These are phyloP conservation scores for Tylopilus subfusipes DNA, from an alignment of 768 basidiomycete species.

Conservation along the genomic window DNA sequence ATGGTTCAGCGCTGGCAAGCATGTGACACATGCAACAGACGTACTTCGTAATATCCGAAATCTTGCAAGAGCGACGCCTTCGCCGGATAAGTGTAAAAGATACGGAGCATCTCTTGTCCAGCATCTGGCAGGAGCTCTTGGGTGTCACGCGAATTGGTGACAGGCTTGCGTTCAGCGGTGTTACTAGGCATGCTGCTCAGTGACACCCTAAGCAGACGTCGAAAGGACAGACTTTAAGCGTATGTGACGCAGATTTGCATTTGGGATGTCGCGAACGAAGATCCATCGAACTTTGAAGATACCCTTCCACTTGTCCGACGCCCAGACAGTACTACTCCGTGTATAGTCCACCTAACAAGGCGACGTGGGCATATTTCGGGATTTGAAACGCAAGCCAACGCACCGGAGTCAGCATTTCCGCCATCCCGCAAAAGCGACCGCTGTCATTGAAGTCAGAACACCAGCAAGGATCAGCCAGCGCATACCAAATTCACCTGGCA, in stretches of 20 bases:
- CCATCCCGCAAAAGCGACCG: constrained; percentile 98
- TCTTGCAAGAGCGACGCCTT: constrained; percentile 92
- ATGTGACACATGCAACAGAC: constrained; percentile 10
- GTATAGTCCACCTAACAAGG: constrained; percentile 77
- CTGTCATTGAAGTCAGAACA: constrained; percentile 37
- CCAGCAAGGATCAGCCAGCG: background rate
- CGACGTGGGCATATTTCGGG: background rate
- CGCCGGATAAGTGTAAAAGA: constrained; percentile 91
- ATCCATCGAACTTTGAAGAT: constrained; percentile 99
- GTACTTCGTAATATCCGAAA: constrained; percentile 87
- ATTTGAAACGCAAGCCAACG: constrained; percentile 19
- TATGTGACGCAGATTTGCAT: constrained; percentile 85
- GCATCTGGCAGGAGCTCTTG: constrained; percentile 96
- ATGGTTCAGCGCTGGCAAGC: constrained; percentile 6
- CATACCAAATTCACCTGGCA: constrained; percentile 55
- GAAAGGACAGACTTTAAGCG: constrained; percentile 59
- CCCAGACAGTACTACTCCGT: constrained; percentile 95
- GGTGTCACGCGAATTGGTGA: constrained; percentile 96
- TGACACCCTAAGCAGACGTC: constrained; percentile 1
- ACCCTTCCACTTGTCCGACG: constrained; percentile 99
- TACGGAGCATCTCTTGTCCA: constrained; percentile 93
- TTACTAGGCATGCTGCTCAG: constrained; percentile 54
- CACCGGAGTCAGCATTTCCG: constrained; percentile 95
- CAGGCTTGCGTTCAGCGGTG: constrained; percentile 96
- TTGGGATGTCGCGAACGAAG: constrained; percentile 94